phyloP scores from a whole-genome alignment of 2,329 filamentous ascomycete genomes.

The Hymenoscyphus infarciens region DNA sequence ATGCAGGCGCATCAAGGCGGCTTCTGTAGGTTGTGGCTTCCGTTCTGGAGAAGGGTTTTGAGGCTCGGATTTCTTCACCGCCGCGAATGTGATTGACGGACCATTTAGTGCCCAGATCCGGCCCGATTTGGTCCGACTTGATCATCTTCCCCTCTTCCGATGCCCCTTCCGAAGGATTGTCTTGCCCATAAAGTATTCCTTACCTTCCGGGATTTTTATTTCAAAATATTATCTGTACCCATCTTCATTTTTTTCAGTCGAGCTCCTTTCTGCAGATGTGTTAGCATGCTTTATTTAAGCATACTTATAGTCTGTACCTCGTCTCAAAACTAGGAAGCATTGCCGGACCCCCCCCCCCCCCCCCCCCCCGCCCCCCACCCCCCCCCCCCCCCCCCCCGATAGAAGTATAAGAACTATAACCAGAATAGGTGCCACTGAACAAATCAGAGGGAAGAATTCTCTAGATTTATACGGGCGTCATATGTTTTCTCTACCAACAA shows the following conservation, averaged over 20 bases:
- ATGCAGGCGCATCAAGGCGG: slow-evolving; percentile 4
- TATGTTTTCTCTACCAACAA: background rate
- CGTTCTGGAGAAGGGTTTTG: background rate
- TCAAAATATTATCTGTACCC: background rate
- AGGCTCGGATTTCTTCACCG: background rate
- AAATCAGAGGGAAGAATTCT: background rate
- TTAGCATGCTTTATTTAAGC: slow-evolving; percentile 1
- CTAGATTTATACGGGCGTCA: background rate
- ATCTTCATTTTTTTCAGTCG: background rate
- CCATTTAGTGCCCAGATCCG: background rate
- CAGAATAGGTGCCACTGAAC: too few species aligned
- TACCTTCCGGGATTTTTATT: background rate
- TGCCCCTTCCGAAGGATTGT: background rate
- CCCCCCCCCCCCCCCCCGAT: too few species aligned
- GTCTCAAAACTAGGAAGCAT: background rate
- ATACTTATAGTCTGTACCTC: background rate
- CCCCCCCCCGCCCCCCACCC: too few species aligned
- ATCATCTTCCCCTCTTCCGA: background rate
- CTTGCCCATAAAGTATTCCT: background rate
- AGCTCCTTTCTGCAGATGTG: background rate
- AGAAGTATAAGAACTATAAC: too few species aligned
- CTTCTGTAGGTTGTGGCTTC: background rate
- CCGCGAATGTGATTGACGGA: background rate
- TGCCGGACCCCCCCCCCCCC: background rate
- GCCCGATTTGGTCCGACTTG: background rate